Conservation (phyloP, 108 stramenopile genomes). For the Pseudonitzschia pungens region DNA sequence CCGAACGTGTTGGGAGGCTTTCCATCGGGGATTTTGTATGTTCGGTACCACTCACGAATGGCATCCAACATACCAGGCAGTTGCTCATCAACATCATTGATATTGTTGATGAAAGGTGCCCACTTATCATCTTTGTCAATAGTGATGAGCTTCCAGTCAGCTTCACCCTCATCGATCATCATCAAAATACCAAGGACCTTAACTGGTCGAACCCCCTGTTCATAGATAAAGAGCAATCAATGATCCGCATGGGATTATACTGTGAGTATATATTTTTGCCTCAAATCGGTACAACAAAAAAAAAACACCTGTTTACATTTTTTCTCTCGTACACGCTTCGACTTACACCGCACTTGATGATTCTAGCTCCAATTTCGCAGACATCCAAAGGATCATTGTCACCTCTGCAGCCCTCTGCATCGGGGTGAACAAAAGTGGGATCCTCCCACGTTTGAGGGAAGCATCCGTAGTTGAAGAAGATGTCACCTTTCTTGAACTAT, state of each 20-base stretch:
- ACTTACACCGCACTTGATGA: constrained; percentile 77
- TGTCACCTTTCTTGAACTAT: constrained; percentile 93
- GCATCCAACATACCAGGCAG: constrained; percentile 88
- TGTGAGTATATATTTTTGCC: background rate
- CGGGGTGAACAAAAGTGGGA: constrained; percentile 90
- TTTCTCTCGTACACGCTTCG: background rate
- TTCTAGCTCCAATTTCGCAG: constrained; percentile 83
- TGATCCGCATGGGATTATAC: background rate
- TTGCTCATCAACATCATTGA: constrained; percentile 93
- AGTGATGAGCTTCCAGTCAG: constrained; percentile 97
- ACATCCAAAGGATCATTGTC: constrained; percentile 97
- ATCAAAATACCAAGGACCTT: constrained; percentile 96
- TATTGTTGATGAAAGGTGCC: constrained; percentile 94
- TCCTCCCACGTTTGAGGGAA: constrained; percentile 98
- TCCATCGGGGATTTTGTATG: constrained; percentile 99
- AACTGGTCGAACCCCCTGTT: constrained; percentile 86
- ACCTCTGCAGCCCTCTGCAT: constrained; percentile 82
- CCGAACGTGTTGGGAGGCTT: constrained; percentile 97
- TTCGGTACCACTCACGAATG: constrained; percentile 97
- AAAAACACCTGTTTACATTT: background rate
- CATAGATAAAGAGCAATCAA: background rate
- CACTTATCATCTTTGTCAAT: constrained; percentile 95
- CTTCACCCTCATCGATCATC: constrained; percentile 99
- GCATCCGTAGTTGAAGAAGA: constrained; percentile 99
- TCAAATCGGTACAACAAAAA: background rate